A percentile compares a stretch with the other conserved stretches of the same genome.
Conservation (phyloP, 2,329 filamentous ascomycete species). For the Teratosphaeria pseudoeucalypti region DNA sequence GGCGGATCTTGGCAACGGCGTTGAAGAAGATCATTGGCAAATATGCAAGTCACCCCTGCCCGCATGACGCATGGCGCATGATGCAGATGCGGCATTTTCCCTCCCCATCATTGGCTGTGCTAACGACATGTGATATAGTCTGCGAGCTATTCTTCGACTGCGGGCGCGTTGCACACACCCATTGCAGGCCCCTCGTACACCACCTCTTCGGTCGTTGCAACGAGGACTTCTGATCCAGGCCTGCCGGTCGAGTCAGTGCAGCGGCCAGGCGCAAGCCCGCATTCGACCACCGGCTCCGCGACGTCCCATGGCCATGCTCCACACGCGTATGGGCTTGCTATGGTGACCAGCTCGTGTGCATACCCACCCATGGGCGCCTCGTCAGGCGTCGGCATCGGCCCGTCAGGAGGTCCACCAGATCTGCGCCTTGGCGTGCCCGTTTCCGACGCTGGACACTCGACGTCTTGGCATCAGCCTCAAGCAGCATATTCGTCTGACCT, state of each 20-base stretch:
- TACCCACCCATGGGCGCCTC: conserved; percentile 19
- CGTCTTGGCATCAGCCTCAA: conserved; percentile 25
- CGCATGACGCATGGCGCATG: conserved; percentile 14
- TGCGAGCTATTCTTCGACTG: conserved; percentile 59
- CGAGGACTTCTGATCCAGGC: conserved; percentile 38
- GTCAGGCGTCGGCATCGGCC: conserved; percentile 23
- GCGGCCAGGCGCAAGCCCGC: conserved; percentile 20
- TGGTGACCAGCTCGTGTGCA: conserved; percentile 14
- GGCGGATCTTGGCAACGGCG: conserved; percentile 77
- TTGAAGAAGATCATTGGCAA: conserved; percentile 98
- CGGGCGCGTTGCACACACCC: conserved; percentile 33
- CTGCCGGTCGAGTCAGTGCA: conserved; percentile 32
- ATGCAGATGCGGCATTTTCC: conserved; percentile 6
- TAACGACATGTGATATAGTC: conserved; percentile 37
- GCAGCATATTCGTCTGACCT: conserved; percentile 23
- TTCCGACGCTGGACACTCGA: conserved; percentile 19
- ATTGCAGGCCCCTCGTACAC: conserved; percentile 16
- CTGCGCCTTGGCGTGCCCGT: conserved; percentile 26
- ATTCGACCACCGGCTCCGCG: conserved; percentile 22
- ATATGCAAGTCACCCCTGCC: conserved; percentile 53
- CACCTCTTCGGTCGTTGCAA: conserved; percentile 1
- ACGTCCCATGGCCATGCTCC: conserved; percentile 19
- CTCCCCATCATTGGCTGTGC: conserved; percentile 6
- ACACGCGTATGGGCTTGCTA: conserved; percentile 18
- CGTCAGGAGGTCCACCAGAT: conserved; percentile 28